Base-by-base conservation (phyloP, 257 asterid species). In the Scutellaria galericulata region DNA sequence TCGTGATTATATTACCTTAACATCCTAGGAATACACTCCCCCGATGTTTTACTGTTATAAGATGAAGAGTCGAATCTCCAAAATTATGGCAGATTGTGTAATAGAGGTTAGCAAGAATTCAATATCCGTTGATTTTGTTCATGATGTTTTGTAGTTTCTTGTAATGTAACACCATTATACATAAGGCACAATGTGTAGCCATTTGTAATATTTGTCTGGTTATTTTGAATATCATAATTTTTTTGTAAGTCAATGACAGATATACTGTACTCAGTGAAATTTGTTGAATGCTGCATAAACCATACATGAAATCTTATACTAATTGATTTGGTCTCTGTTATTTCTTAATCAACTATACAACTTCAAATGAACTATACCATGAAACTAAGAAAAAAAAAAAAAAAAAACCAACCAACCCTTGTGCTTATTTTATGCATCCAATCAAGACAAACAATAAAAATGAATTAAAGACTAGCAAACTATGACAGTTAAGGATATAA, bases 1-100 rank as follows among this genome's bases (percentile, higher is more conserved):
- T 55, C 72, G 37, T 46, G 11, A 53, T 73, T 69, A 61, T 22
- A n/a, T 68, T 71, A 11, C 81, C 40, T 39, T 53, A 50, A 61
- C 70, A 64, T n/a, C 31, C 13, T 37, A 54, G 66, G 67, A 12
- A 48, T 22, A 41, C 52, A 40, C 63, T 8, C 55, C 50, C 24
- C 41, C 12, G 51, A 22, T 46, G 60, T 46, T 71, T 15, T 27
- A 31, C 53, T 47, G 39, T 66, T 59, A n/a, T 66, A 12, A 66
- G 55, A 20, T 66, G 39, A 66, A 18, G 55, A 37, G 22, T 48
- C 35, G 22, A 7, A 56, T 75, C 24, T 56, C 44, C 53, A 15
- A 37, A 31, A 62, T 48, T 46, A 47, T 46, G 39, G 63, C 55
- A 47, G 12, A 64, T 54, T 15, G 40, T 64, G 40, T 64, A 24